Evolutionary conservation across 257 asterid genomes (phyloP).

Genomic region (Solanum neorickii): DNA sequence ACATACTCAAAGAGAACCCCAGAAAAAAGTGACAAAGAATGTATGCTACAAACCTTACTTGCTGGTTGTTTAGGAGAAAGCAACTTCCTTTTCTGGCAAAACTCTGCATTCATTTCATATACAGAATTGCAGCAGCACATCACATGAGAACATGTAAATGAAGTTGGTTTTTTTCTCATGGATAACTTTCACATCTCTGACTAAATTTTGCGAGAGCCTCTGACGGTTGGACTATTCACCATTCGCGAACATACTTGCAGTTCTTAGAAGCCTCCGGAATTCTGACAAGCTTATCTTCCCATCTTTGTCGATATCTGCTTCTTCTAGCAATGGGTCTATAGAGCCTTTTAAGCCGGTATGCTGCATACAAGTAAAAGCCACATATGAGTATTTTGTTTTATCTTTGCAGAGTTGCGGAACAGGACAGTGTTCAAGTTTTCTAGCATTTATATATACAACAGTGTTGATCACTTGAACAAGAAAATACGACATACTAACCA

Average conservation of each 20-base stretch:
- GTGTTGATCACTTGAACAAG: background rate
- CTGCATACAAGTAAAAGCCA: conserved; percentile 22
- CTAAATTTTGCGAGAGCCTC: conserved; percentile 17
- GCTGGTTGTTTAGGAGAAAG: background rate
- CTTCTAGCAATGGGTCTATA: conserved; percentile 78
- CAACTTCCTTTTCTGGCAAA: background rate
- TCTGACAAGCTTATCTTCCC: conserved; percentile 89
- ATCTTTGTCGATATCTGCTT: conserved; percentile 93
- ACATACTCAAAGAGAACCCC: background rate
- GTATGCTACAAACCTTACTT: background rate
- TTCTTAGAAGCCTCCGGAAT: conserved; percentile 86
- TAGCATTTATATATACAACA: background rate
- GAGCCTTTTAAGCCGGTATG: conserved; percentile 77
- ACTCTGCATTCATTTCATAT: background rate
- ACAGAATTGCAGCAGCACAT: background rate
- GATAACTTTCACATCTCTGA: background rate
- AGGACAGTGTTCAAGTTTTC: background rate
- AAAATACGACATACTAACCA: conserved; percentile 36
- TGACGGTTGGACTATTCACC: conserved; percentile 28
- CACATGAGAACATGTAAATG: background rate
- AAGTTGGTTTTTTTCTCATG: background rate
- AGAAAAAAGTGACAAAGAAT: background rate
- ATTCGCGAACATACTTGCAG: conserved; percentile 74
- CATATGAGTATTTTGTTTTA: background rate
- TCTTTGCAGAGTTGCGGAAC: background rate